Base-by-base conservation (phyloP, 352 stramenopile species). In the Lagenidium giganteum region DNA sequence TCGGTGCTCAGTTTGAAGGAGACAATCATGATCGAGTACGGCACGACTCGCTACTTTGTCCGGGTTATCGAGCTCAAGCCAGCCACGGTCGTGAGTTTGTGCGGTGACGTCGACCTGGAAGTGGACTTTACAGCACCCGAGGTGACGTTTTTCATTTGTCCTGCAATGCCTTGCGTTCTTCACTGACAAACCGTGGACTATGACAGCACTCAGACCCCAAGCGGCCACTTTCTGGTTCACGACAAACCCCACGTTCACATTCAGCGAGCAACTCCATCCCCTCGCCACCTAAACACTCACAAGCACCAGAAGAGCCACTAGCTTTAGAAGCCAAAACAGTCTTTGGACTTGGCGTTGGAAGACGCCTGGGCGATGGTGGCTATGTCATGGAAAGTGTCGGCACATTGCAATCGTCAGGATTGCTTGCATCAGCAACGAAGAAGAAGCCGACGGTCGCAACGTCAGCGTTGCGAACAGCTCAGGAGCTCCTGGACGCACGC, bases 81-180 rank as follows among this genome's bases (percentile, higher is more conserved):
- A 8, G 46, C 33, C 7, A 1, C 47, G 0, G 70, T 69, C 0
- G 42, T 87, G 28, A 79, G 67, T 44, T 57, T 87, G 16, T 70
- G 72, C 8, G 70, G 74, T n/a, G 70, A 87, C 27, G 70, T 87
- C n/a, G 74, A 87, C 23, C 36, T 87, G 20, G 68, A 83, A 37
- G 64, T 70, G 32, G 60, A 86, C 23, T 83, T 86, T 25, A 73
- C 62, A 34, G 44, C 43, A 1, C 72, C 72, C 8, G 49, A 70
- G 14, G 51, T 66, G 42, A 27, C 33, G 16, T 24, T 20, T 17
- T 23, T 20, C 30, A 14, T n/a, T n/a, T n/a, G n/a, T n/a, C n/a
- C n/a, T n/a, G n/a, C n/a, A n/a, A n/a, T n/a, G n/a, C n/a, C n/a
- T n/a, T n/a, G n/a, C n/a, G n/a, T n/a, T n/a, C n/a, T n/a, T n/a